Evolutionary conservation across 306 rosid species (phyloP).

Genomic region (Pachyrhizus erosus): DNA sequence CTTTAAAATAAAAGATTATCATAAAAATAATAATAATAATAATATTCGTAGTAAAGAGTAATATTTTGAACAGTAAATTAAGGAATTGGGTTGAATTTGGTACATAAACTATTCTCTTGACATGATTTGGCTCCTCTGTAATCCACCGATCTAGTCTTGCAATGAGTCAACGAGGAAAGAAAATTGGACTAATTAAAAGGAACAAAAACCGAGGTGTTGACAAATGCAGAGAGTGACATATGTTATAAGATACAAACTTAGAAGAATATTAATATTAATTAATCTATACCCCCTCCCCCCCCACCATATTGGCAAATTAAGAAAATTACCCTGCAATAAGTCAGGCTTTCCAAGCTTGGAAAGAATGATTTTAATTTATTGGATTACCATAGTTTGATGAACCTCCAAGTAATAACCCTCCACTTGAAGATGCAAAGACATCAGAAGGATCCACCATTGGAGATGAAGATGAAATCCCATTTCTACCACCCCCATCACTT

Average conservation of each 20-base stretch:
- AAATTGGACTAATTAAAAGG: not conserved
- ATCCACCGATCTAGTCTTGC: constrained; percentile 40
- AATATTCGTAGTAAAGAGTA: not conserved
- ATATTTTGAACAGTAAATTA: not conserved
- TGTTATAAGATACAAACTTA: constrained; percentile 40
- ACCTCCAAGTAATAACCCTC: constrained; percentile 70
- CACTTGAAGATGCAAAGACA: constrained; percentile 62
- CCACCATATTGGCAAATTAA: constrained; percentile 28
- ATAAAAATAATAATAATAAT: not conserved
- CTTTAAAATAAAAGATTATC: not conserved
- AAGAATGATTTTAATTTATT: constrained; percentile 56
- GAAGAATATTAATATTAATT: constrained; percentile 15
- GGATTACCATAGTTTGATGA: constrained; percentile 82
- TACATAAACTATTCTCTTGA: constrained; percentile 25
- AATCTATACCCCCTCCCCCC: not conserved
- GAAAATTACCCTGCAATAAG: constrained; percentile 41
- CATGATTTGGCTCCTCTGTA: constrained; percentile 21
- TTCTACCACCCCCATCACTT: constrained; percentile 42
- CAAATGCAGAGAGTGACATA: constrained; percentile 18
- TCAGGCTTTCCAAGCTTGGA: constrained; percentile 38
- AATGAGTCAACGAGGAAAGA: constrained; percentile 29
- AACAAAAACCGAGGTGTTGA: constrained; percentile 31
- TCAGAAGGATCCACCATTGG: constrained; percentile 73
- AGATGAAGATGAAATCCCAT: constrained; percentile 67
- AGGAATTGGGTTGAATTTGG: too few species aligned